phyloP scores from a whole-genome alignment of 768 basidiomycete species.

The Tephrocybe sp. region DNA sequence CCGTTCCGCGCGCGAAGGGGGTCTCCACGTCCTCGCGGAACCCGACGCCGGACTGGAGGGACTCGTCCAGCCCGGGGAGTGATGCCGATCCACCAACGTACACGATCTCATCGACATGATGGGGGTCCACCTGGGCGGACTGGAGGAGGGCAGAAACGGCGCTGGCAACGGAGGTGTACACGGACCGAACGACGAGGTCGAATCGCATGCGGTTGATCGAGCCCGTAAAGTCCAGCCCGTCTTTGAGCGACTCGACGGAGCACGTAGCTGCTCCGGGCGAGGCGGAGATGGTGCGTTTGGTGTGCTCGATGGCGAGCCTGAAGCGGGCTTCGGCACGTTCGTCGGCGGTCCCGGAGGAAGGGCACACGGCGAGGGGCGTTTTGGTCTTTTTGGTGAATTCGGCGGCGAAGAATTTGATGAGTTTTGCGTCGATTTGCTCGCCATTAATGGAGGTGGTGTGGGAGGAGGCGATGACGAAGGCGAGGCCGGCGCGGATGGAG shows the following conservation, averaged over 20 bases:
- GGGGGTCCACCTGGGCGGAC: constrained; percentile 53
- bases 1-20: constrained; percentile 65
- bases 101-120: constrained; percentile 76
- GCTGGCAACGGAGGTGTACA: constrained; percentile 57
- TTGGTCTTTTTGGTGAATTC: constrained; percentile 98
- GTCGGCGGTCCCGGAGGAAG: constrained; percentile 58
- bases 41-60: constrained; percentile 43
- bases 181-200: constrained; percentile 58
- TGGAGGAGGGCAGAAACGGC: constrained; percentile 55
- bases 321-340: constrained; percentile 93
- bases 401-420: constrained; percentile 90
- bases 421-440: constrained; percentile 73
- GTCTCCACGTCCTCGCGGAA: constrained; percentile 64
- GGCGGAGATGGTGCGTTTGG: constrained; percentile 90
- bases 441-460: constrained; percentile 56
- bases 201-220: constrained; percentile 56
- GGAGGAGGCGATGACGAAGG: constrained; percentile 58
- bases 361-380: constrained; percentile 63
- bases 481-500: constrained; percentile 74
- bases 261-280: constrained; percentile 86
- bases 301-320: constrained; percentile 89
- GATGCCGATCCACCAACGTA: constrained; percentile 77
- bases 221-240: constrained; percentile 83
- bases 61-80: constrained; percentile 73
- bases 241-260: constrained; percentile 92